Evolutionary conservation across 2,329 filamentous ascomycete genomes (phyloP).

Genomic region (Lecanoromycetidae sp.): DNA sequence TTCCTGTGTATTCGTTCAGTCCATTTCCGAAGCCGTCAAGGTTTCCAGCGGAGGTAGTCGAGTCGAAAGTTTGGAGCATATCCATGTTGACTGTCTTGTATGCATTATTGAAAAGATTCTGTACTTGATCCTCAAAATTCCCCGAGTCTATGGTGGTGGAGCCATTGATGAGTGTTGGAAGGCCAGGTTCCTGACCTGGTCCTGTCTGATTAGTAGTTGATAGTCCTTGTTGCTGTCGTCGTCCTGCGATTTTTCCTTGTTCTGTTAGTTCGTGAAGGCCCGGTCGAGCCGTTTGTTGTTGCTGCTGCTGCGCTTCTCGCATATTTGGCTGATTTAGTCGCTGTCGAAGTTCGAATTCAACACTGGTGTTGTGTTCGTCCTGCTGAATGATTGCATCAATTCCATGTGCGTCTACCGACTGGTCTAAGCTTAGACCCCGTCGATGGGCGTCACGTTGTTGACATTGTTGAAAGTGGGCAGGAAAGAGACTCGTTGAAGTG

Average conservation of each 20-base stretch:
- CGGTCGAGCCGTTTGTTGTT: slow-evolving; percentile 58
- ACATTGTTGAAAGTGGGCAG: too few species aligned
- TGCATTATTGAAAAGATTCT: background rate
- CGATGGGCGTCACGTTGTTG: slow-evolving; percentile 51
- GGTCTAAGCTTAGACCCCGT: slow-evolving; percentile 75
- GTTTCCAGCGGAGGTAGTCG: slow-evolving; percentile 12
- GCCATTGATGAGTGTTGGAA: slow-evolving; percentile 13
- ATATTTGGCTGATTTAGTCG: slow-evolving; percentile 62
- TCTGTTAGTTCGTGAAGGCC: slow-evolving; percentile 39
- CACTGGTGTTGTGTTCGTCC: slow-evolving; percentile 43
- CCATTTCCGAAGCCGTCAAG: slow-evolving; percentile 16
- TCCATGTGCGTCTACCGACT: slow-evolving; percentile 48
- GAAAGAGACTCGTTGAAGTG: slow-evolving; percentile 57
- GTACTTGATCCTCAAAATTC: background rate
- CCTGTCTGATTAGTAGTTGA: slow-evolving; percentile 20
- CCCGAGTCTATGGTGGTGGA: background rate
- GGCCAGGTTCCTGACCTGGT: slow-evolving; percentile 14
- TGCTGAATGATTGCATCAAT: slow-evolving; percentile 34
- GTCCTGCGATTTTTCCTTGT: slow-evolving; percentile 26
- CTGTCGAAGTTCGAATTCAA: slow-evolving; percentile 44
- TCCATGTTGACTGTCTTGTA: slow-evolving; percentile 2
- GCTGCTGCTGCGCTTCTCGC: slow-evolving; percentile 85
- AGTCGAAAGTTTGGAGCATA: slow-evolving; percentile 6
- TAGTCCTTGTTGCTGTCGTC: slow-evolving; percentile 27
- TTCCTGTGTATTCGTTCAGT: slow-evolving; percentile 9